A percentile compares a stretch with the other conserved stretches of the same genome.
Evolutionary conservation across 2,329 filamentous ascomycete species (phyloP).

Genomic region (Penicillium brevicompactum): DNA sequence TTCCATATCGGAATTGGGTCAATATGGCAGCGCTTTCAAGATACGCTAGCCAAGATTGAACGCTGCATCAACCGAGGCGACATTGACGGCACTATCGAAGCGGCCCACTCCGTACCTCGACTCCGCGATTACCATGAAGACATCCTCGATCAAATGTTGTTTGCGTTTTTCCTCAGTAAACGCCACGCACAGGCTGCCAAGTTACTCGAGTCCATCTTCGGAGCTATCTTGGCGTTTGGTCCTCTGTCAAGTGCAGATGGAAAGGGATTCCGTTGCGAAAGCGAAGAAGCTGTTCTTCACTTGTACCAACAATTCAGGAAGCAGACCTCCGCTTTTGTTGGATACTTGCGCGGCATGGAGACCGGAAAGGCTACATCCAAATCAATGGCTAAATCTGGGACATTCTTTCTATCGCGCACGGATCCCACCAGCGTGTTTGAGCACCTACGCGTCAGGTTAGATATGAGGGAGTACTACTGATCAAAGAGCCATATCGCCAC

Average conservation of each 20-base stretch:
- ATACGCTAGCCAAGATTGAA: conserved; percentile 66
- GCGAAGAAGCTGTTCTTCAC: conserved; percentile 45
- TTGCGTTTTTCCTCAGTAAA: conserved; percentile 71
- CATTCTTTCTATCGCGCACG: conserved; percentile 32
- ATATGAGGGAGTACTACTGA: conserved; percentile 70
- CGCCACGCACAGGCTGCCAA: conserved; percentile 72
- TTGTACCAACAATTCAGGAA: conserved; percentile 69
- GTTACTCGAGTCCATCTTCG: conserved; percentile 76
- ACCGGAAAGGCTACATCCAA: conserved; percentile 60
- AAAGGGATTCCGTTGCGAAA: conserved; percentile 42
- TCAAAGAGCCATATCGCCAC: background rate
- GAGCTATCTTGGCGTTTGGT: conserved; percentile 70
- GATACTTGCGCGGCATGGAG: conserved; percentile 69
- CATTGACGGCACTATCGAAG: conserved; percentile 49
- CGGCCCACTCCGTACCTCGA: conserved; percentile 64
- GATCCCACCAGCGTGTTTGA: conserved; percentile 64
- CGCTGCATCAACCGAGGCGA: conserved; percentile 53
- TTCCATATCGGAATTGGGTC: conserved; percentile 74
- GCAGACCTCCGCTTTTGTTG: conserved; percentile 72
- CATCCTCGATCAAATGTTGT: conserved; percentile 74
- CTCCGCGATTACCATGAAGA: conserved; percentile 71
- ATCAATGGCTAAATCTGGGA: conserved; percentile 26
- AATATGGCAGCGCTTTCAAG: conserved; percentile 72
- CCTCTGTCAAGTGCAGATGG: conserved; percentile 38
- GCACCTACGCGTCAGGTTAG: conserved; percentile 68